Evolutionary conservation across 371 early-diverging fungal species (phyloP), one percentile per base, ranked within the genome.

Genomic region (Fennellomyces sp.): DNA sequence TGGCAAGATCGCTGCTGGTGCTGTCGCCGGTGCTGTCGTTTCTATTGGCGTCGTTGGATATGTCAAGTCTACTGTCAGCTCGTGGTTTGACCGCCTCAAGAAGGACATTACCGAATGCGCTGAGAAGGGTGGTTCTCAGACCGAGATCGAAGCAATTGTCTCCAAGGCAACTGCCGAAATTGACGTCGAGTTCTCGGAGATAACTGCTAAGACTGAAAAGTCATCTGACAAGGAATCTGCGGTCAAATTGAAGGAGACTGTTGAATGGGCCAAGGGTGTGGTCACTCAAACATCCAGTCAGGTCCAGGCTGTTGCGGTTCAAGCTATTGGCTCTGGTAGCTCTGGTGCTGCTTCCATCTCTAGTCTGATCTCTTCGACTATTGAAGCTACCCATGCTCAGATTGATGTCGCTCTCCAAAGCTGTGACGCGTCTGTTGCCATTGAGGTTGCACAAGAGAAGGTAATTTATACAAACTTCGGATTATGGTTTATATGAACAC

Each of bases 61-160:
- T 51, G 65, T 71, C 42, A 67, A 69, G 38, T 15, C 58, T 2
- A 69, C 69, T 49, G 56, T 75, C 26, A 48, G 55, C 19, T 54
- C 66, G n/a, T 75, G 76, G 76, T 69, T 61, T 36, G 57, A 65
- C 21, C 30, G 64, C 28, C 54, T 75, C 1, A 68, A 64, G 12
- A 28, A 61, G 8, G 72, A 71, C 53, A 61, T 75, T 10, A 66
- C 76, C 25, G 41, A 48, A 28, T 58, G 76, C 15, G 64, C 70
- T 26, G 69, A 66, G 53, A 48, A 67, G 42, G 70, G 76, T 39
- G 72, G 76, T 10, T 58, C 62, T 5, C 54, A 52, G n/a, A 61
- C 62, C 48, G 28, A n/a, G 31, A 38, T 75, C 23, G 72, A 75
- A 33, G 33, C 58, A 5, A 68, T 72, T 48, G 62, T 72, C 52